A percentile compares a stretch with the other conserved stretches of the same genome.
These are phyloP conservation scores for Zymoseptoria tritici DNA, from an alignment of 2,329 filamentous ascomycete genomes.

Conservation along the genomic window DNA sequence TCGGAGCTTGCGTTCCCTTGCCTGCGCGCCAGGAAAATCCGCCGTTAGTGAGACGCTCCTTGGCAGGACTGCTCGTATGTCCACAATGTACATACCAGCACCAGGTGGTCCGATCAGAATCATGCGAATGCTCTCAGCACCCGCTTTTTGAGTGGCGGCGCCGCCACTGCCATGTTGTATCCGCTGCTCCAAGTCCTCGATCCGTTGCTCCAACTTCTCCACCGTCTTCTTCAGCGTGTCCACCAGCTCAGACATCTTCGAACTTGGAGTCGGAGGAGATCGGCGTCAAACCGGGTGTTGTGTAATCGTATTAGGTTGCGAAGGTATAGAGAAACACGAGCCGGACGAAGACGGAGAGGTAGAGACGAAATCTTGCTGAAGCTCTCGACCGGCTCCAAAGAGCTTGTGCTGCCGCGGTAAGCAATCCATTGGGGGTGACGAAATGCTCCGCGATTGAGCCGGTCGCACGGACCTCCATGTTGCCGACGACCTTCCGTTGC, in stretches of 20 bases:
- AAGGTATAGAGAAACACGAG: background rate
- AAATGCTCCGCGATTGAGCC: background rate
- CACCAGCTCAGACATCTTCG: slow-evolving; percentile 17
- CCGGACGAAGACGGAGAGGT: background rate
- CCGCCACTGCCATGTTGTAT: slow-evolving; percentile 41
- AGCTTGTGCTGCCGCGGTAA: background rate
- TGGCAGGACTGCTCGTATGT: background rate
- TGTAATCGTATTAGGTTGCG: background rate
- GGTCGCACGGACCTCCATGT: background rate
- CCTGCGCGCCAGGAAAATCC: slow-evolving; percentile 50
- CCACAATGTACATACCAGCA: slow-evolving; percentile 62
- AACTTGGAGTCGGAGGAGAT: background rate
- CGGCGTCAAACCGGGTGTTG: slow-evolving; percentile 4
- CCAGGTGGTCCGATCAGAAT: slow-evolving; percentile 96
- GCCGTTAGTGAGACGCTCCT: slow-evolving; percentile 7
- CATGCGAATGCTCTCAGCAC: slow-evolving; percentile 68
- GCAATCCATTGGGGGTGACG: background rate
- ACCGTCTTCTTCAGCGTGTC: slow-evolving; percentile 68
- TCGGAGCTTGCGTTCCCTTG: slow-evolving; percentile 97
- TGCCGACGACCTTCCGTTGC: background rate
- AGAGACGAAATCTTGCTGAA: background rate
- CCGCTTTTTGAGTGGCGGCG: slow-evolving; percentile 39
- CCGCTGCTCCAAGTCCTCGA: slow-evolving; percentile 74
- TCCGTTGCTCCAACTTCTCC: slow-evolving; percentile 73
- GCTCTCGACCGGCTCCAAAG: background rate